Evolutionary conservation across 2,329 filamentous ascomycete species (phyloP), one percentile per base, ranked within the genome.

Genomic region (Proliferodiscus dingleyae): DNA sequence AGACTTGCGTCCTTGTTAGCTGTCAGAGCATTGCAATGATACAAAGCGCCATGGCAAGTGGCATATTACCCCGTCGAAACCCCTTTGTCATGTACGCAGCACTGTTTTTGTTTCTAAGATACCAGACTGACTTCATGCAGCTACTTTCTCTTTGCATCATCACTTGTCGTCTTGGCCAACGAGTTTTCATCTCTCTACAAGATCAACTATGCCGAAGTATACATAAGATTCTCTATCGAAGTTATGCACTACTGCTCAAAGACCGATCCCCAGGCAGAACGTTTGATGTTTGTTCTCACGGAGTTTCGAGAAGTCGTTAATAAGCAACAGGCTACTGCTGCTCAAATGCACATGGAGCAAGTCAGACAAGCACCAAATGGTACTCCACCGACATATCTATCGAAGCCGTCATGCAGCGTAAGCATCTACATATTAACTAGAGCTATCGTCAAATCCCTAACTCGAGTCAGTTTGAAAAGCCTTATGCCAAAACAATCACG

Each of bases 121-220:
- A n/a, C 13, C 2, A 32, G 19, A 13, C 39, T 52, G 23, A 48
- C 24, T 15, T 18, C 4, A 3, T 18, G 5, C 22, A 81, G 78
- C 53, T 73, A 80, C 54, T 78, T 75, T 43, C 66, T 81, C 30
- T 80, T 80, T 49, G 68, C 76, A 4, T 73, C 77, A 1, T 67
- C 71, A 0, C 65, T 81, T 2, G 67, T 80, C 24, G 66, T 80
- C 3, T 61, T 79, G 36, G 76, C 74, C 53, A 81, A 80, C 55
- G 74, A 78, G 47, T 78, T 80, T 54, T 71, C 70, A 3, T 66
- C 62, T 1, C 61, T 80, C 15, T 75, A 73, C 54, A 59, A 66
- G 23, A 72, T 73, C 16, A 60, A 67, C 0, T 63, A 63, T 5
- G 73, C 72, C 24, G 60, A 57, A 1, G 55, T 54, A n/a, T 67